Percentiles rank a stretch among this genome's conserved stretches.
Evolutionary conservation across 768 basidiomycete species (phyloP).

Genomic region (Strobilomyces echinocephalus): DNA sequence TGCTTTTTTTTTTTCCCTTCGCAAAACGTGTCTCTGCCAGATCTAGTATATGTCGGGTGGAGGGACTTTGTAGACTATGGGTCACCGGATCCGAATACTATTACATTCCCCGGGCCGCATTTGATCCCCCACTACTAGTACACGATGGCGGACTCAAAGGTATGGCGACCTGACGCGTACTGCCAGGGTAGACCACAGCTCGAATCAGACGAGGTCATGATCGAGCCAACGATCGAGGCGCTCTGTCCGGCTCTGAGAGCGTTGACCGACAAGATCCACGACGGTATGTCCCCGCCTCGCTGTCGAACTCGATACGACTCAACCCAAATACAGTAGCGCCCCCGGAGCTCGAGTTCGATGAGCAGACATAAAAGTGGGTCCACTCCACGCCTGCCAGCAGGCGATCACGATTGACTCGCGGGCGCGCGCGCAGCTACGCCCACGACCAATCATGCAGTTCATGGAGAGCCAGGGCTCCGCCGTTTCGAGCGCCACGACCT

Average conservation of each 20-base stretch:
- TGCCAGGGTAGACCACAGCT: constrained; percentile 1
- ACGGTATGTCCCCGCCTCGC: constrained; percentile 37
- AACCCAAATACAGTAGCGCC: constrained; percentile 39
- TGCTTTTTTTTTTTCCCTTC: neutral
- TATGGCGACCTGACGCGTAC: no score
- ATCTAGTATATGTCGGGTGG: neutral
- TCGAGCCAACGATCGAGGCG: constrained; percentile 49
- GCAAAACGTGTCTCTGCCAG: neutral
- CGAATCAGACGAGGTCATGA: constrained; percentile 32
- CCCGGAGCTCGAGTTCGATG: constrained; percentile 66
- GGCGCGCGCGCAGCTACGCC: constrained; percentile 38
- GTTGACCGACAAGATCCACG: constrained; percentile 70
- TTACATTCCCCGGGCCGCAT: neutral
- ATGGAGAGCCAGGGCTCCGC: constrained; percentile 63
- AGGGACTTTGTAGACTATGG: constrained; percentile 7
- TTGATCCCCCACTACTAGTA: no score
- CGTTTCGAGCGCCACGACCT: constrained; percentile 56
- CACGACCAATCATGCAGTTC: constrained; percentile 65
- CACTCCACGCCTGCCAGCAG: neutral
- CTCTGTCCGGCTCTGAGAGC: constrained; percentile 52
- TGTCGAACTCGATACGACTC: no score
- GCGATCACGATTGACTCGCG: neutral
- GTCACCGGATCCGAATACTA: neutral
- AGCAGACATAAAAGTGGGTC: constrained; percentile 57
- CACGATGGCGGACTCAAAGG: no score